Percentiles rank a stretch among this genome's conserved stretches.
Conservation (phyloP, 2,329 filamentous ascomycete genomes). For the Stagonosporopsis vannaccii region DNA sequence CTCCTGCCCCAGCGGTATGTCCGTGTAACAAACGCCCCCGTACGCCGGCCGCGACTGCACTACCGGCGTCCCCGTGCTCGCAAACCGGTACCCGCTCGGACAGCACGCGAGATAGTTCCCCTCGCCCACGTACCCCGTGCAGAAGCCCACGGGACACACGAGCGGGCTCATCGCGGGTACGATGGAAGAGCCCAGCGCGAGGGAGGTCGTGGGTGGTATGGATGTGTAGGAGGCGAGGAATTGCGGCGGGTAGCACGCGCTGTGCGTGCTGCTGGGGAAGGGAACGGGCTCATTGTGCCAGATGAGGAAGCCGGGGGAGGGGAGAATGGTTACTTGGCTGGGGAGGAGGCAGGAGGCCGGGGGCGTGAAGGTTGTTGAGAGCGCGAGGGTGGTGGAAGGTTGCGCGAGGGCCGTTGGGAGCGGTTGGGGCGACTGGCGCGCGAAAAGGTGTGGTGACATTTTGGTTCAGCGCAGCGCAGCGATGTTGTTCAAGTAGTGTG, state of each 20-base stretch:
- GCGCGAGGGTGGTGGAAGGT: conserved; percentile 22
- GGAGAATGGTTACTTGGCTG: conserved; percentile 27
- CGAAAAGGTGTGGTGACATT: conserved; percentile 1
- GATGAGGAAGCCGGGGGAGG: conserved; percentile 31
- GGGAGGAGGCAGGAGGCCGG: conserved; percentile 32
- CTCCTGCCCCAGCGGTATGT: conserved; percentile 1
- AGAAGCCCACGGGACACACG: conserved; percentile 32
- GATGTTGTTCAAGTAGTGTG: background rate
- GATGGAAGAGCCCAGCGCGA: conserved; percentile 20
- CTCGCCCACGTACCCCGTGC: conserved; percentile 25
- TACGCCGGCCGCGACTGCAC: conserved; percentile 11
- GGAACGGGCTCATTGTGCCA: conserved; percentile 39
- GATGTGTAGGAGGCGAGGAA: conserved; percentile 32
- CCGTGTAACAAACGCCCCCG: conserved; percentile 15
- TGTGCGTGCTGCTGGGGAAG: conserved; percentile 23
- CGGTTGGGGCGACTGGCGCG: conserved; percentile 1
- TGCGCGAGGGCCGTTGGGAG: conserved; percentile 1
- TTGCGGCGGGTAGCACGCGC: conserved; percentile 35
- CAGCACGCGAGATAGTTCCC: conserved; percentile 40
- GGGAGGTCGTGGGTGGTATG: conserved; percentile 9
- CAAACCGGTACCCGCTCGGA: conserved; percentile 21
- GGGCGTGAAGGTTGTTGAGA: conserved; percentile 37
- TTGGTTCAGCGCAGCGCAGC: background rate
- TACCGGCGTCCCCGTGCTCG: background rate
- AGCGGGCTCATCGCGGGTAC: conserved; percentile 37